phyloP scores from a whole-genome alignment of 257 asterid genomes.

The Solanum sparsipilum region DNA sequence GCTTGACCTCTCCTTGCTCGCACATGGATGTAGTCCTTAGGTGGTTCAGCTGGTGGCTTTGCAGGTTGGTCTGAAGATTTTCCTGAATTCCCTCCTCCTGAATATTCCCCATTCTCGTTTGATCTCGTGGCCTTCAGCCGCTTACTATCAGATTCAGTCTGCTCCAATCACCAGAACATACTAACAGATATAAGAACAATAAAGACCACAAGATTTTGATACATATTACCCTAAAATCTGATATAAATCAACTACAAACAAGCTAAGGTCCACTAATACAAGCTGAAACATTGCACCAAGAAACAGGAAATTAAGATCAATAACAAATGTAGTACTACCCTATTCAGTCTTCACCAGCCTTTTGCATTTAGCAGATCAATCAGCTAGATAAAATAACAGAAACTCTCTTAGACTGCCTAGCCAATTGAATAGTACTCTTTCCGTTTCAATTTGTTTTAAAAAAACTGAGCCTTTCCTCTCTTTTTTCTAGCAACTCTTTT shows the following conservation, averaged over 20 bases:
- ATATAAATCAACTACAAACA: not conserved
- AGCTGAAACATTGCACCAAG: not conserved
- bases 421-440: not conserved
- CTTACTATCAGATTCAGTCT: conserved; percentile 27
- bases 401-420: not conserved
- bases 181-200: not conserved
- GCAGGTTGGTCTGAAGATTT: conserved; percentile 18
- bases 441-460: not conserved
- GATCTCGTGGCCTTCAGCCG: conserved; percentile 19
- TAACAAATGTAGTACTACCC: not conserved
- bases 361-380: not conserved
- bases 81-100: conserved; percentile 12
- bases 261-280: not conserved
- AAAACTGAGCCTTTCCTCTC: not conserved
- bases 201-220: not conserved
- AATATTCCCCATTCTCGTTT: conserved; percentile 11
- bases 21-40: conserved; percentile 43
- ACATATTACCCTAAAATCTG: not conserved
- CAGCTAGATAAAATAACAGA: not conserved
- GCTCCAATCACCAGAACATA: not conserved
- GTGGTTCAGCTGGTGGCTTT: conserved; percentile 21
- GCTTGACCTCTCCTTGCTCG: conserved; percentile 52
- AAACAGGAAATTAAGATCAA: not conserved
- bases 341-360: not conserved
- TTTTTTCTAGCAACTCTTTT: not conserved